These are phyloP conservation scores for Suaeda aralocaspica DNA, from an alignment of 148 eudicot genomes.

Conservation along the genomic window DNA sequence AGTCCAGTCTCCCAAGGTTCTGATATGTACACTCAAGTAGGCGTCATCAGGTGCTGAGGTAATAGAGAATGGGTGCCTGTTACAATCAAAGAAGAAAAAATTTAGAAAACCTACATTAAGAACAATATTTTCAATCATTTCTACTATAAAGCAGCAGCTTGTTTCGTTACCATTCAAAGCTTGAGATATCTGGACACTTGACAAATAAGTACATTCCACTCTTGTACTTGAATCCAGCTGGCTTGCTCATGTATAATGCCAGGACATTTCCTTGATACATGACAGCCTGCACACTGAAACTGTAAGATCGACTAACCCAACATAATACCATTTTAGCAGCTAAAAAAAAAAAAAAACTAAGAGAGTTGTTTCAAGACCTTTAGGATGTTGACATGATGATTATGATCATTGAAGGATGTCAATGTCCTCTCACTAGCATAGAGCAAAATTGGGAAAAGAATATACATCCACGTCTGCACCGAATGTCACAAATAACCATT, in stretches of 20 bases:
- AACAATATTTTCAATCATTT: neutral
- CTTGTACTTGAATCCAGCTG: constrained; percentile 76
- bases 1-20: constrained; percentile 96
- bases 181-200: constrained; percentile 84
- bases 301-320: constrained; percentile 11
- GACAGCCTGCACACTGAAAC: constrained; percentile 55
- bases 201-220: constrained; percentile 97
- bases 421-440: constrained; percentile 72
- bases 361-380: constrained; percentile 44
- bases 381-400: constrained; percentile 50
- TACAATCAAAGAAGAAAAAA: neutral
- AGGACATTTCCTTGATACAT: constrained; percentile 80
- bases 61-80: constrained; percentile 94
- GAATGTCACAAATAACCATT: constrained; percentile 1
- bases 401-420: constrained; percentile 51
- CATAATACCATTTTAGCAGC: constrained; percentile 1
- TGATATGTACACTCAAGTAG: constrained; percentile 83
- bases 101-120: neutral
- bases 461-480: constrained; percentile 94
- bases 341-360: neutral
- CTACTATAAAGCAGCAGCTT: neutral
- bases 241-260: constrained; percentile 89
- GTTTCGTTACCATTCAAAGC: constrained; percentile 67
- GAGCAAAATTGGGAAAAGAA: constrained; percentile 57
- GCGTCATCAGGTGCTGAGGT: constrained; percentile 94